Base-by-base conservation (phyloP, 495 filamentous ascomycete genomes). In the Penicillium silybi region DNA sequence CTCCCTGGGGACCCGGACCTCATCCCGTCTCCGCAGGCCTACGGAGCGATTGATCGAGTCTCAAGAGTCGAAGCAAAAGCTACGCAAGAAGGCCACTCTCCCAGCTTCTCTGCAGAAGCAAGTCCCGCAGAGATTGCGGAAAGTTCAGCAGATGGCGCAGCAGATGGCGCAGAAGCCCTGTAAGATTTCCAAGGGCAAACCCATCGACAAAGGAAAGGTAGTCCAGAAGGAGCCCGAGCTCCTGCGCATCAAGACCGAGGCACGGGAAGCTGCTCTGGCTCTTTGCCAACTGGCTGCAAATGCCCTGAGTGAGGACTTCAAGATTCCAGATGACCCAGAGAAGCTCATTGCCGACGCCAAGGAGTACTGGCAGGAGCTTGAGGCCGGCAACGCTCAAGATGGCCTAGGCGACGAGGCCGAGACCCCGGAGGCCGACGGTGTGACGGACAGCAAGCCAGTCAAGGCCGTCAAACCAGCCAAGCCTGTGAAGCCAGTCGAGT, bases 41-140 rank as follows among this genome's bases (percentile, higher is more conserved):
- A 75, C 72, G 2, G 62, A 62, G 10, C 60, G 65, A 13, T 72
- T 72, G 15, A 52, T 75, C 16, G 74, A 77, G 45, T 67, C 71
- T 6, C 37, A 66, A 9, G 62, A 70, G 39, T 69, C 63, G 0
- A 48, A 64, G 39, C 58, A 57, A 7, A 56, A 61, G 44, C 46
- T 60, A 20, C 67, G 64, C 8, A 50, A 47, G 4, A 48, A 48
- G 2, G 46, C 40, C 17, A n/a, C 32, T 45, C 51, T 6, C 20
- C 48, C 53, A 17, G 46, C 20, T 46, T 54, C n/a, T 44, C 25
- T 18, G 54, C 32, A 56, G 43, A 25, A 38, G 47, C 9, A 25
- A 49, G 2, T 29, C 53, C 6, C 37, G 1, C 10, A 32, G 10
- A 32, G 1, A 2, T 3, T 32, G 0, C 29, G 13, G 11, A 32